These are phyloP conservation scores for Geotrichum bryndzae DNA, from an alignment of 1,139 yeast species.

Conservation along the genomic window DNA sequence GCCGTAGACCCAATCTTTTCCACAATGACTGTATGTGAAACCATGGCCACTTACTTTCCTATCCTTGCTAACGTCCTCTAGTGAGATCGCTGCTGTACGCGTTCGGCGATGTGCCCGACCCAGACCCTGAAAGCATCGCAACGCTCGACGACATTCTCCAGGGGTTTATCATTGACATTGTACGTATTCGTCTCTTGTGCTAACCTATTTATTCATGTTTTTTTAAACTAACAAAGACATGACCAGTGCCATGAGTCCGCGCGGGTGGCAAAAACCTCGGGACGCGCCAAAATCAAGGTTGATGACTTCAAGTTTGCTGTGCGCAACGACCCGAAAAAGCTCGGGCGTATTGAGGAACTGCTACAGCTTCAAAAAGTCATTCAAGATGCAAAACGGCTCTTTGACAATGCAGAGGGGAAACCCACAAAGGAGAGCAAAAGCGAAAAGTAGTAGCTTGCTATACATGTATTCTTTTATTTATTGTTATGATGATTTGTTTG, in stretches of 20 bases:
- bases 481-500: neutral
- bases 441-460: conserved; percentile 18
- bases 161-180: conserved; percentile 64
- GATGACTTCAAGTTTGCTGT: conserved; percentile 86
- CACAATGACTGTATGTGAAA: conserved; percentile 34
- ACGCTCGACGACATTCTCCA: conserved; percentile 79
- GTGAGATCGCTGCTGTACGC: conserved; percentile 74
- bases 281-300: conserved; percentile 69
- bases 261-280: conserved; percentile 46
- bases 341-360: conserved; percentile 79
- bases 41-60: neutral
- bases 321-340: conserved; percentile 73
- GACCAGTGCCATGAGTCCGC: conserved; percentile 49
- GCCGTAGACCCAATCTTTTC: conserved; percentile 33
- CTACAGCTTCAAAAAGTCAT: conserved; percentile 69
- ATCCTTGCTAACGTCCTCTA: conserved; percentile 12
- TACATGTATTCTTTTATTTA: neutral
- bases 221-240: conserved; percentile 21
- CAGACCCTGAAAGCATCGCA: conserved; percentile 69
- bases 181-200: conserved; percentile 19
- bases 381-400: conserved; percentile 73
- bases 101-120: conserved; percentile 78
- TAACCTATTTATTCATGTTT: neutral
- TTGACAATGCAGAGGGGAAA: conserved; percentile 61
- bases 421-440: conserved; percentile 23